Percentiles rank a stretch among this genome's conserved stretches.
phyloP scores from a whole-genome alignment of 345 rosid species.

The Dimocarpus longan region DNA sequence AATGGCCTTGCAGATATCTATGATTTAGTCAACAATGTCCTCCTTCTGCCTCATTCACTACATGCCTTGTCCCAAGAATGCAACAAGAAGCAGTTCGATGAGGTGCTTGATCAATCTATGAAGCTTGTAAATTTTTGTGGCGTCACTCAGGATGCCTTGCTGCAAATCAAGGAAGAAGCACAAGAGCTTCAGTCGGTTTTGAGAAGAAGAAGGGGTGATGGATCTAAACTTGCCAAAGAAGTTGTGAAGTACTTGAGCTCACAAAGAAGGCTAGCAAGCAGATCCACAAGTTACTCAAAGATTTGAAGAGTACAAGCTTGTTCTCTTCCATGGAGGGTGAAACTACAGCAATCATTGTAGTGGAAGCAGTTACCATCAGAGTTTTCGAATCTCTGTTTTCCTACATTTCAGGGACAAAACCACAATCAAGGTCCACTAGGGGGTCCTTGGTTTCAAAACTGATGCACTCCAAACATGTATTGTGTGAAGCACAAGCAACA shows the following conservation, averaged over 20 bases:
- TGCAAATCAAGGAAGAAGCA: slow-evolving; percentile 30
- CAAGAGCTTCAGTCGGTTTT: slow-evolving; percentile 35
- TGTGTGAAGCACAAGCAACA: slow-evolving; percentile 14
- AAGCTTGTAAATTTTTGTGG: slow-evolving; percentile 31
- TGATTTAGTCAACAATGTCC: slow-evolving; percentile 24
- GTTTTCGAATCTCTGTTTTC: slow-evolving; percentile 34
- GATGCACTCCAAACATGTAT: slow-evolving; percentile 29
- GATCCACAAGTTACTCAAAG: slow-evolving; percentile 37
- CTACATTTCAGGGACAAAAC: slow-evolving; percentile 38
- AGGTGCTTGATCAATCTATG: slow-evolving; percentile 20
- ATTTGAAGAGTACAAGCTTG: slow-evolving; percentile 26
- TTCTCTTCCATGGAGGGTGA: slow-evolving; percentile 3
- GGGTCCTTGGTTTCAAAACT: slow-evolving; percentile 45
- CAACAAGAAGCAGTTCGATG: not conserved
- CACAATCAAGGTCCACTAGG: slow-evolving; percentile 18
- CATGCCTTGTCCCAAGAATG: not conserved
- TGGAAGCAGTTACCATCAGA: slow-evolving; percentile 21
- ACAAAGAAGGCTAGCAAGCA: slow-evolving; percentile 39
- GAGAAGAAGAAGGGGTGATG: slow-evolving; percentile 30
- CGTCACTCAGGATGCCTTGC: slow-evolving; percentile 33
- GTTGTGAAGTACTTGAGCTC: slow-evolving; percentile 40
- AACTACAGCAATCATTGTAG: slow-evolving; percentile 4
- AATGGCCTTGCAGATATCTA: slow-evolving; percentile 35
- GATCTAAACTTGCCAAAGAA: slow-evolving; percentile 9
- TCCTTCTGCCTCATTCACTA: not conserved